Evolutionary conservation across 2,329 filamentous ascomycete species (phyloP), one percentile per base, ranked within the genome.

Genomic region (Trichoderma aggressivum): DNA sequence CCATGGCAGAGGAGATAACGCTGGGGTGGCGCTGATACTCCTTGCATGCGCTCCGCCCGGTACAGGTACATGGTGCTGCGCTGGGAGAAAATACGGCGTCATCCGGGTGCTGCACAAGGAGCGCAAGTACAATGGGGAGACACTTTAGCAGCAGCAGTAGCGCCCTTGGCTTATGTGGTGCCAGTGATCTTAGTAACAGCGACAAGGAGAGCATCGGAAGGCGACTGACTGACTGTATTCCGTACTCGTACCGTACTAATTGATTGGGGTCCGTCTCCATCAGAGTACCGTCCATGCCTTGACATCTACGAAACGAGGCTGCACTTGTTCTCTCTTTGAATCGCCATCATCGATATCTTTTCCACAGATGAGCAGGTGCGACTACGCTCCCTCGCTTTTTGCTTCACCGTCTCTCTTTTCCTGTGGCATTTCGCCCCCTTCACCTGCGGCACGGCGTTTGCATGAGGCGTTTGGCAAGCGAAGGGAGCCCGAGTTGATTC

Each of bases 401-500:
- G 21, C 36, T 16, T 60, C 65, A 60, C 55, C 36, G 36, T 68
- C 36, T 60, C 53, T 67, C 34, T 66, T 36, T 11, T 30, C 56
- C 30, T n/a, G n/a, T n/a, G 10, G 28, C 5, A 34, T 53, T 58
- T 39, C 62, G 61, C 61, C 61, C 61, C 61, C 61, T 53, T 64
- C 39, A 30, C 18, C 39, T 50, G 39, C 56, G n/a, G 62, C 43
- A 53, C 28, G 62, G 62, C 62, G 62, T 34, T 59, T 68, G 65
- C 55, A 47, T 59, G 65, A 68, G 64, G 55, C 65, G 36, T 50
- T 69, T 53, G 36, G 8, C 65, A 67, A 59, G 64, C 64, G 55
- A 67, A 21, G 64, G 64, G 36, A 30, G 56, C 28, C 56, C 53
- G 39, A 16, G 28, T 30, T 68, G 64, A 59, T 68, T 68, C 53